phyloP scores from a whole-genome alignment of 2,329 filamentous ascomycete species.

The Juglanconis oblonga region DNA sequence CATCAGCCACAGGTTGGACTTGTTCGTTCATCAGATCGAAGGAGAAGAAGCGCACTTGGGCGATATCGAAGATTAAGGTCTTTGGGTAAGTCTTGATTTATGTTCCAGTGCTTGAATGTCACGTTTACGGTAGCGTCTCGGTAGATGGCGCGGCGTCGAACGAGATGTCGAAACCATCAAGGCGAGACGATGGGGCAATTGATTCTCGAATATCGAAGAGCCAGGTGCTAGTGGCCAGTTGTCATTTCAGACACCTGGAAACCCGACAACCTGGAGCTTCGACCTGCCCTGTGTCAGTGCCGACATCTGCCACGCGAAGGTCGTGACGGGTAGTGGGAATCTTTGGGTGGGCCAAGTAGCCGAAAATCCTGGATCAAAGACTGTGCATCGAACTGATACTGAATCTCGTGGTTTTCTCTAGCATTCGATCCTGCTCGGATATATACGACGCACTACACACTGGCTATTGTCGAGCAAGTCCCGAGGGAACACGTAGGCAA shows the following conservation, averaged over 20 bases:
- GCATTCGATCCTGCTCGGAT: background rate
- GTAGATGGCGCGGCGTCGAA: constrained; percentile 20
- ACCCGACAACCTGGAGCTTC: background rate
- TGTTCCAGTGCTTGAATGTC: constrained; percentile 18
- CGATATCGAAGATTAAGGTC: constrained; percentile 22
- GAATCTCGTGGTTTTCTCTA: background rate
- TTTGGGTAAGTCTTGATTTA: constrained; percentile 17
- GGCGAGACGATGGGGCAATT: constrained; percentile 14
- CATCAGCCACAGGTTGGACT: constrained; percentile 17
- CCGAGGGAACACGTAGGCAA: constrained; percentile 5
- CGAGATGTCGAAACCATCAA: constrained; percentile 25
- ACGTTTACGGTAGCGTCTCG: constrained; percentile 20
- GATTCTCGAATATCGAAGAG: constrained; percentile 8
- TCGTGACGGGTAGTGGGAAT: constrained; percentile 17
- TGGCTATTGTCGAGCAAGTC: constrained; percentile 11
- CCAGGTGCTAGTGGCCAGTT: background rate
- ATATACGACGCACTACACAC: background rate
- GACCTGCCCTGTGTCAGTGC: constrained; percentile 24
- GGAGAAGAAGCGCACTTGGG: constrained; percentile 23
- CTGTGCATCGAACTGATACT: constrained; percentile 23
- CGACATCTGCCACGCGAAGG: constrained; percentile 25
- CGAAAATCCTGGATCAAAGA: constrained; percentile 21
- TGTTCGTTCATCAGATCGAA: constrained; percentile 21
- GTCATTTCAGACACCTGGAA: background rate
- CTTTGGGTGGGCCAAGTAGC: constrained; percentile 22